Base-by-base conservation (phyloP, 768 basidiomycete species). In the Suillus decipiens region DNA sequence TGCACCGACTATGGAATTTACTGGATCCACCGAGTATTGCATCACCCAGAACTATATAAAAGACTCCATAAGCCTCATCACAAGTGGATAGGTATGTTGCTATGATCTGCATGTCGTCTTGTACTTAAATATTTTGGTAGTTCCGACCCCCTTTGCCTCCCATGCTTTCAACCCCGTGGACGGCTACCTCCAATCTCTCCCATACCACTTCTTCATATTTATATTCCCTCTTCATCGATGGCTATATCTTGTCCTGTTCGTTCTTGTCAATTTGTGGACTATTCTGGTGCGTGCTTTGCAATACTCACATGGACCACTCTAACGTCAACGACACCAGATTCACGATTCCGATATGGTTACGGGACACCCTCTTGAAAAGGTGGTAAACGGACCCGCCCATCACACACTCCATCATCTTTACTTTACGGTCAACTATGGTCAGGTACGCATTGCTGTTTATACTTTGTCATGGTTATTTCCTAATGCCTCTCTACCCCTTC, bases 331-430 rank as follows among this genome's bases (percentile, higher is more conserved):
- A 34, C 41, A 9, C 33, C 71, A 95, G 93, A 99, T 99, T 68
- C 96, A 99, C 73, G 97, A 99, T 76, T 96, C 94, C 4, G 97
- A 99, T 79, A 99, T 99, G 96, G 87, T 99, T 71, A 93, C 93
- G 34, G 96, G 91, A 3, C 90, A 93, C 73, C 80, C 88, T 5
- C 83, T 97, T 5, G 96, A 98, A 78, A 88, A 82, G 63, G 77
- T 92, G 73, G 95, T 99, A 78, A 99, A 99, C 77, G 95, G 95
- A n/a, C 96, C 97, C 2, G 94, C 96, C 2, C 97, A 99, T 70
- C 97, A 99, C 75, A 99, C 96, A 0, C 81, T 98, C 48, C 96
- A 98, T 74, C 97, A 99, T 72, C 79, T 99, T 24, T 96, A 96
- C 80, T 99, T 98, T 79, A 97, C 91, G 48, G 90, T 92, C 68